Conservation (phyloP, 495 filamentous ascomycete genomes). For the Trichoderma virens region DNA sequence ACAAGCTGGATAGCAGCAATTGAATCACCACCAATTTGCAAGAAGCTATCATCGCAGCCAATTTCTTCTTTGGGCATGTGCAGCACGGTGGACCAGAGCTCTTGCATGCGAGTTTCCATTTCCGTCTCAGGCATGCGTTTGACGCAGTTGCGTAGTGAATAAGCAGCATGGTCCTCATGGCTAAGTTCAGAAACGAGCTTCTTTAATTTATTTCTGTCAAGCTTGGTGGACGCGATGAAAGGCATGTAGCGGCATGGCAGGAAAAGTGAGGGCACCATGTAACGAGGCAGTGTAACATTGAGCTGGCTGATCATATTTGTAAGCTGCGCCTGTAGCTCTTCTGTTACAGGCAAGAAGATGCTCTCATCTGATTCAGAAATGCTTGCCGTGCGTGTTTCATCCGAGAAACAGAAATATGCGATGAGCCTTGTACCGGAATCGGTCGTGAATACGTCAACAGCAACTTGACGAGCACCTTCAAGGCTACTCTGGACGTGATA, state of each 20-base stretch:
- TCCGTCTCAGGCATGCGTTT: constrained; percentile 9
- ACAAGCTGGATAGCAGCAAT: constrained; percentile 42
- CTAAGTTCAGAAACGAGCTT: background rate
- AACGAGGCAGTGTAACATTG: constrained; percentile 13
- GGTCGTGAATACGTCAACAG: constrained; percentile 35
- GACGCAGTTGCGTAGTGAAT: background rate
- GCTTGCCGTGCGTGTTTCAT: background rate
- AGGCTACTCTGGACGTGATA: constrained; percentile 13
- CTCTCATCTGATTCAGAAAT: constrained; percentile 11
- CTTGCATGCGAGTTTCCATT: constrained; percentile 25
- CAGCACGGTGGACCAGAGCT: constrained; percentile 40
- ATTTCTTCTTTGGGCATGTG: constrained; percentile 28
- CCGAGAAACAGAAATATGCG: constrained; percentile 3
- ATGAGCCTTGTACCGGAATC: background rate
- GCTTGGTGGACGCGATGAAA: constrained; percentile 4
- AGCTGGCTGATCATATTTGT: constrained; percentile 3
- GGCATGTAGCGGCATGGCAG: constrained; percentile 12
- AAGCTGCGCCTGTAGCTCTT: background rate
- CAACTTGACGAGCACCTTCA: constrained; percentile 25
- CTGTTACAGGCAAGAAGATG: constrained; percentile 8
- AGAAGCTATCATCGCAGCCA: constrained; percentile 35
- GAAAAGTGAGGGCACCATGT: constrained; percentile 21
- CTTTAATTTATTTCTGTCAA: constrained; percentile 4
- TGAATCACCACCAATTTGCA: constrained; percentile 43
- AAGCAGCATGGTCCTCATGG: constrained; percentile 14